phyloP scores from a whole-genome alignment of 2,329 filamentous ascomycete species.

The Graphilbum ipis-grandicollis region DNA sequence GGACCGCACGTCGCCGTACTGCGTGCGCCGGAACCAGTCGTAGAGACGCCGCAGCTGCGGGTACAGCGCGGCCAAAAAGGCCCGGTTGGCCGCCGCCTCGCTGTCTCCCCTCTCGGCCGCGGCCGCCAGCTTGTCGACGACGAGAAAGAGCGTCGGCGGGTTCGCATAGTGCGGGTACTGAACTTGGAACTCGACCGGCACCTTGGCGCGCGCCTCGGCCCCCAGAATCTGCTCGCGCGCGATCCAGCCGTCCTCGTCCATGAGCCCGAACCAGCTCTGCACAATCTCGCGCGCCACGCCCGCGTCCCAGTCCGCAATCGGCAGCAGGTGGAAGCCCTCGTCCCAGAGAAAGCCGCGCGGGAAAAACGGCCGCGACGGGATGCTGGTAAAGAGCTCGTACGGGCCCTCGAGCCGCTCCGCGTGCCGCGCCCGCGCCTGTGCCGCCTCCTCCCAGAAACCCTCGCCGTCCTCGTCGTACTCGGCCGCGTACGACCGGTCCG shows the following conservation, averaged over 20 bases:
- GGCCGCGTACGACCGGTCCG: constrained; percentile 78
- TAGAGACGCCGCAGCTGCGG: constrained; percentile 80
- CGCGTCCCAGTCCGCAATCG: constrained; percentile 85
- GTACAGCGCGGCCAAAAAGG: no score
- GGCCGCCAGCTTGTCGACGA: constrained; percentile 52
- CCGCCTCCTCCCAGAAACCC: constrained; percentile 87
- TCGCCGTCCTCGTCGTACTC: constrained; percentile 94
- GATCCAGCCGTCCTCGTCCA: constrained; percentile 97
- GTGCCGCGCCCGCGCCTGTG: constrained; percentile 54
- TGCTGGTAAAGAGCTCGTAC: constrained; percentile 75
- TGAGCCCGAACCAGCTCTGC: constrained; percentile 87
- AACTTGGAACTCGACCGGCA: constrained; percentile 79
- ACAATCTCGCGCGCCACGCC: constrained; percentile 77
- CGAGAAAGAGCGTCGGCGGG: constrained; percentile 83
- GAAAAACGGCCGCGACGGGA: constrained; percentile 91
- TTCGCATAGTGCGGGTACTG: constrained; percentile 98
- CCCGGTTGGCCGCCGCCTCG: no score
- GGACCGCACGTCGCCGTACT: constrained; percentile 73
- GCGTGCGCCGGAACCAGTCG: constrained; percentile 87
- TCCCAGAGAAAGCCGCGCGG: constrained; percentile 96
- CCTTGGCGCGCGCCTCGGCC: constrained; percentile 80
- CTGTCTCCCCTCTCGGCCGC: constrained; percentile 19
- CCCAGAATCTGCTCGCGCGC: constrained; percentile 91
- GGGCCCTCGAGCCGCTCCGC: constrained; percentile 60
- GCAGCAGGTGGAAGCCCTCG: constrained; percentile 87